Conservation (phyloP, 768 basidiomycete genomes). For the Boletus insuetus region DNA sequence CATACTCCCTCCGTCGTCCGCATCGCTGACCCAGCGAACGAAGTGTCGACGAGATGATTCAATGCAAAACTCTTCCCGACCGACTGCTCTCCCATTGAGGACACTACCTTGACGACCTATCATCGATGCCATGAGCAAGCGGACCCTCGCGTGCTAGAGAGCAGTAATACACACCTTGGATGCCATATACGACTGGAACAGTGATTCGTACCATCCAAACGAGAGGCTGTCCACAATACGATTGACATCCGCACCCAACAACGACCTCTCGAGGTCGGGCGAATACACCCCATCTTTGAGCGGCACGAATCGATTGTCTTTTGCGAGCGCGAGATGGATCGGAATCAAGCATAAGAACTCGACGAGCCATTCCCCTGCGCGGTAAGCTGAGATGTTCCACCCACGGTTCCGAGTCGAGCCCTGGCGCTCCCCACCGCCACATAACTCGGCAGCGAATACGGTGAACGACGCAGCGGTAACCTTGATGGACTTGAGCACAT, state of each 20-base stretch:
- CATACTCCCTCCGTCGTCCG: slow-evolving; percentile 64
- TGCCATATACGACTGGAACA: slow-evolving; percentile 62
- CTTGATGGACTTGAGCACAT: slow-evolving; percentile 37
- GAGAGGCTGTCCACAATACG: slow-evolving; percentile 54
- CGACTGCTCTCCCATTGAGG: slow-evolving; percentile 68
- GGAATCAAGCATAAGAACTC: slow-evolving; percentile 61
- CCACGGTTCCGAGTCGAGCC: not conserved
- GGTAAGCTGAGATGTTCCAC: slow-evolving; percentile 39
- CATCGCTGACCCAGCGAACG: slow-evolving; percentile 66
- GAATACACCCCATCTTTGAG: slow-evolving; percentile 59
- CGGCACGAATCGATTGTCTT: slow-evolving; percentile 60
- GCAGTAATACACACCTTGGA: slow-evolving; percentile 38
- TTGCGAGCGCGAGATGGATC: slow-evolving; percentile 58
- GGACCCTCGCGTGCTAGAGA: too few relatives aligned
- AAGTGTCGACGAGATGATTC: slow-evolving; percentile 62
- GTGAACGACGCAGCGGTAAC: slow-evolving; percentile 34
- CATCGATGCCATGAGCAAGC: not conserved
- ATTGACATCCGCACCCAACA: slow-evolving; percentile 58
- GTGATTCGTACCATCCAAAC: slow-evolving; percentile 64
- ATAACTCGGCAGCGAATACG: slow-evolving; percentile 22
- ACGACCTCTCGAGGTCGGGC: slow-evolving; percentile 44
- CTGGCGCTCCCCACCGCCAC: not conserved
- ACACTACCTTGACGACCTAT: slow-evolving; percentile 61
- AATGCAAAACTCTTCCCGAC: slow-evolving; percentile 60
- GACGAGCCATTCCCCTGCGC: slow-evolving; percentile 59